Percentiles rank a stretch among this genome's conserved stretches.
phyloP scores from a whole-genome alignment of 1,139 yeast genomes.

The Meyerozyma sp. region DNA sequence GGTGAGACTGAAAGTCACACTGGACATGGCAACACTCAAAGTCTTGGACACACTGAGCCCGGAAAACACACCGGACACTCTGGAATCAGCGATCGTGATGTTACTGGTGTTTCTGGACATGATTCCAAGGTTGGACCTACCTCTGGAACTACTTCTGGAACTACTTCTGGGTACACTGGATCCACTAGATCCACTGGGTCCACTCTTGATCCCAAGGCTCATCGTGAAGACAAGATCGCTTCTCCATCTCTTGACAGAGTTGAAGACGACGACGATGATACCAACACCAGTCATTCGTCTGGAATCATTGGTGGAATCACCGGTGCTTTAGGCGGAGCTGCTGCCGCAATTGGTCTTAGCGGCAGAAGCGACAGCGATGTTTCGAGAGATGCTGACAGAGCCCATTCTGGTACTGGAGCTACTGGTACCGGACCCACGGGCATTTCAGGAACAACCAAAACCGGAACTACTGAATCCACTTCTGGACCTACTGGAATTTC shows the following conservation, averaged over 20 bases:
- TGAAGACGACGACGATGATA: slow-evolving; percentile 2
- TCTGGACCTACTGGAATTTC: too few species aligned
- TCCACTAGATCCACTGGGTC: not conserved
- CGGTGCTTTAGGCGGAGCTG: slow-evolving; percentile 11
- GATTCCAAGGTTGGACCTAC: not conserved
- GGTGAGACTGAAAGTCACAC: too few species aligned
- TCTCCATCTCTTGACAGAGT: slow-evolving; percentile 3
- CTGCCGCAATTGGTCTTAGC: slow-evolving; percentile 10
- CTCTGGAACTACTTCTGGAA: not conserved
- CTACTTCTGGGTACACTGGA: not conserved
- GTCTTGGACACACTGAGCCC: not conserved
- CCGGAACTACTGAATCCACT: not conserved
- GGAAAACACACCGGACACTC: not conserved
- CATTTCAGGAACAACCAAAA: too few species aligned
- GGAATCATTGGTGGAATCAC: slow-evolving; percentile 12
- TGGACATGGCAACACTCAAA: not conserved
- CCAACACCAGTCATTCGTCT: slow-evolving; percentile 4
- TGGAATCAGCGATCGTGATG: not conserved
- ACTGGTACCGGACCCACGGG: not conserved
- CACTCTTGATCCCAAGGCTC: not conserved
- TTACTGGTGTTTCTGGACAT: slow-evolving; percentile 6
- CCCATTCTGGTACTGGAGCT: too few species aligned
- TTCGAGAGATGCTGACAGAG: too few species aligned
- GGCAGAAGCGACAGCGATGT: not conserved
- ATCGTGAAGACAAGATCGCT: not conserved